Evolutionary conservation across 1,284 basidiomycete species (phyloP).

Genomic region (Ganoderma lucidum): DNA sequence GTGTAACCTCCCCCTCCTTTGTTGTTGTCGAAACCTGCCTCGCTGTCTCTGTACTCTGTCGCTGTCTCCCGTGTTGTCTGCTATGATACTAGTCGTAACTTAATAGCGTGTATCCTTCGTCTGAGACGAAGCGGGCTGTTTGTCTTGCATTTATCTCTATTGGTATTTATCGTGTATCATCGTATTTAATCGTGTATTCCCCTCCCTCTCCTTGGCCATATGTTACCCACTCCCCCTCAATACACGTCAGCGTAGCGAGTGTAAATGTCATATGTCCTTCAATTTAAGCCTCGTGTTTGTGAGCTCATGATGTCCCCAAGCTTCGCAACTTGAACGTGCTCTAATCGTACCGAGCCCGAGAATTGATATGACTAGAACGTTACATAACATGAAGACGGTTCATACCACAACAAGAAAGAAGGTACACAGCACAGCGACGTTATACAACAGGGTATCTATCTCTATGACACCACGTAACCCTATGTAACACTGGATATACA

Average conservation of each 20-base stretch:
- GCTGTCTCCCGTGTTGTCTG: background rate
- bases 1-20: background rate
- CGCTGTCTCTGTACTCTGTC: background rate
- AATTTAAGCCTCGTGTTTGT: too few relatives aligned
- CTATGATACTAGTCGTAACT: background rate
- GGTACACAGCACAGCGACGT: background rate
- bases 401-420: background rate
- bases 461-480: constrained; percentile 6
- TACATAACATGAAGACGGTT: background rate
- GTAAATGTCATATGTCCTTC: too few relatives aligned
- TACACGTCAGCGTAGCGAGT: too few relatives aligned
- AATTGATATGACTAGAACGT: background rate
- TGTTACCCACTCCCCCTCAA: too few relatives aligned
- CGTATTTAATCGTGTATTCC: constrained; percentile 1
- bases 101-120: background rate
- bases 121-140: background rate
- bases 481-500: background rate
- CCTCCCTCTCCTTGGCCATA: background rate
- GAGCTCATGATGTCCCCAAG: background rate
- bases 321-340: background rate
- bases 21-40: background rate
- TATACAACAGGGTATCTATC: constrained; percentile 4
- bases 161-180: constrained; percentile 1
- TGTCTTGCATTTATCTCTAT: background rate
- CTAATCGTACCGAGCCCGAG: background rate